Evolutionary conservation across 208 protist genomes (phyloP), one percentile per base, ranked within the genome.

Genomic region (Strigomonas galati): DNA sequence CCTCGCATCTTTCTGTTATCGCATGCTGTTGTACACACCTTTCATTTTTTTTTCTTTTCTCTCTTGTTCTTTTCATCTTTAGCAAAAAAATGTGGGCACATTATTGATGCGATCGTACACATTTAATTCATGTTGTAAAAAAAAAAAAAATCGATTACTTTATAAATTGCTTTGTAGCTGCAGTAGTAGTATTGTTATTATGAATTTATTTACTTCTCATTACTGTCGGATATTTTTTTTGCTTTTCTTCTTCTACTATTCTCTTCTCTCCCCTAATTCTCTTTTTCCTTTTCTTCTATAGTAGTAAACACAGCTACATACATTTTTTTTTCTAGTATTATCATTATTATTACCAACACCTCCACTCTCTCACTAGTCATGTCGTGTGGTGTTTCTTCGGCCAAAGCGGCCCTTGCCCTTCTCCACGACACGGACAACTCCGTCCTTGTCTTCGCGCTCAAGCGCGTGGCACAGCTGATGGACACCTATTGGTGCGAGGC

Each of bases 401-500:
- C 87, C 9, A 94, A 94, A 67, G 87, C 81, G 66, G 67, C 91
- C n/a, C 69, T 97, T 40, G 72, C 89, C 23, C 84, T 97, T 5
- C 74, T 97, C 9, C 52, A 72, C 2, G 92, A 97, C 61, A 55
- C 51, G 19, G 85, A 97, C 57, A 75, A 81, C 54, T 46, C 81
- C 32, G 79, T 97, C 19, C 65, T 94, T 0, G 74, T 78, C 32
- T 95, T 91, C 67, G 87, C 92, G 1, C 77, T 97, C 24, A 79
- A 82, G 62, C 87, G 87, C 17, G 64, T 97, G 15, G 52, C 62
- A n/a, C 53, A 78, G 24, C 62, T 94, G 67, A 89, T 92, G 78
- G 85, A 95, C 68, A 87, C 82, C 6, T 97, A 91, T 67, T 97
- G 92, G 92, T 91, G 84, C 67, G 92, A 97, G 77, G 87, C 93